A percentile compares a stretch with the other conserved stretches of the same genome.
Conservation (phyloP, 1,284 basidiomycete genomes). For the Marasmius sp. region DNA sequence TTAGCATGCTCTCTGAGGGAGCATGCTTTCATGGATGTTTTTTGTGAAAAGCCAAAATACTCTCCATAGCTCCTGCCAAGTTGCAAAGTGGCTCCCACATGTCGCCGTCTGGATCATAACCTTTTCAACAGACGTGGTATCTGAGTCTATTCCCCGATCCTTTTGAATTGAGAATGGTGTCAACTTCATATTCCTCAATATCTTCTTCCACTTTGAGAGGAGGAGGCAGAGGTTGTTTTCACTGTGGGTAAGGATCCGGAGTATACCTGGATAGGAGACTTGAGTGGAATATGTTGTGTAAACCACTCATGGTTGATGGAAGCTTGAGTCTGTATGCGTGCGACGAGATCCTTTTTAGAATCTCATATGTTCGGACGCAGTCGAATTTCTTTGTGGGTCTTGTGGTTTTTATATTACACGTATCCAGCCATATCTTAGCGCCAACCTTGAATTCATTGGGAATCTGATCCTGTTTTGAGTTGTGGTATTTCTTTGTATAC, state of each 20-base stretch:
- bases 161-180: slow-evolving; percentile 20
- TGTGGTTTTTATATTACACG: slow-evolving; percentile 4
- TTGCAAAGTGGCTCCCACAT: background rate
- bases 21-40: background rate
- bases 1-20: background rate
- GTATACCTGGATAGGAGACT: slow-evolving; percentile 11
- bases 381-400: slow-evolving; percentile 13
- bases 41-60: background rate
- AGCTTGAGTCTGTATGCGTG: slow-evolving; percentile 15
- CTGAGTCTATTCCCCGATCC: background rate
- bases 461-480: background rate
- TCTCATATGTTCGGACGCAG: slow-evolving; percentile 15
- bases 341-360: slow-evolving; percentile 16
- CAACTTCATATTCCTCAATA: slow-evolving; percentile 15
- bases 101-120: too few species aligned
- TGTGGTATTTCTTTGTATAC: background rate
- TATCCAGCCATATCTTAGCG: slow-evolving; percentile 4
- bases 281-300: slow-evolving; percentile 18
- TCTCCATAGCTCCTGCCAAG: background rate
- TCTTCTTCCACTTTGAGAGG: background rate
- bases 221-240: background rate
- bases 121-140: background rate
- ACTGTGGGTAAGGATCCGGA: slow-evolving; percentile 7
- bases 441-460: background rate
- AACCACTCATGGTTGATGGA: slow-evolving; percentile 2